A percentile compares a stretch with the other conserved stretches of the same genome.
Conservation (phyloP, 2,329 filamentous ascomycete genomes). For the Arthrobotrys sphaeroides region DNA sequence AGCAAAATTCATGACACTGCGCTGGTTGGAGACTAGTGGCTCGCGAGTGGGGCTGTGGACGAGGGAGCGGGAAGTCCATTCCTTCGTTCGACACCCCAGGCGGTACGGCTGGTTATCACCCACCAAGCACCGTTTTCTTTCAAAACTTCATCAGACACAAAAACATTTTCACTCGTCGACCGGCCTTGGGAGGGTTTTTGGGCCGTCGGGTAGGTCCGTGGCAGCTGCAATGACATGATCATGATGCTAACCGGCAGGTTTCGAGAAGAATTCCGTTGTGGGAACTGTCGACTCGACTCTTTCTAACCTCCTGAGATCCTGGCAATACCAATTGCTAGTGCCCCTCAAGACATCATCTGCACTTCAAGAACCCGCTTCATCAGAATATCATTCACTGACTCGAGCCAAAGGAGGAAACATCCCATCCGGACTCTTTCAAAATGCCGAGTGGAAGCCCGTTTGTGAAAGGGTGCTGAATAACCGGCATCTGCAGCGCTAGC, state of each 20-base stretch:
- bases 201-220: neutral
- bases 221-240: slow-evolving; percentile 24
- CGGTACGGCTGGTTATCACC: slow-evolving; percentile 23
- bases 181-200: slow-evolving; percentile 2
- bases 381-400: neutral
- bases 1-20: slow-evolving; percentile 17
- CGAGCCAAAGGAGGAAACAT: neutral
- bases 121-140: neutral
- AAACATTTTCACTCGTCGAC: slow-evolving; percentile 3
- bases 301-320: no score
- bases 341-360: no score
- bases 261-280: slow-evolving; percentile 26
- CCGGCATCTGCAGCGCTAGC: neutral
- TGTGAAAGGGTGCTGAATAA: neutral
- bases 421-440: neutral
- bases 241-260: slow-evolving; percentile 19
- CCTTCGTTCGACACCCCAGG: slow-evolving; percentile 12
- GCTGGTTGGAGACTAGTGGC: slow-evolving; percentile 26
- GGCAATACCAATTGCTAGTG: neutral
- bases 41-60: slow-evolving; percentile 34
- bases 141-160: slow-evolving; percentile 6
- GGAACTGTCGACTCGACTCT: neutral
- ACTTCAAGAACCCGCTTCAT: neutral
- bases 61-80: slow-evolving; percentile 28
- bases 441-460: neutral